These are phyloP conservation scores for Cryptococcus hybrid DNA, from an alignment of 1,284 basidiomycete genomes.

Conservation along the genomic window DNA sequence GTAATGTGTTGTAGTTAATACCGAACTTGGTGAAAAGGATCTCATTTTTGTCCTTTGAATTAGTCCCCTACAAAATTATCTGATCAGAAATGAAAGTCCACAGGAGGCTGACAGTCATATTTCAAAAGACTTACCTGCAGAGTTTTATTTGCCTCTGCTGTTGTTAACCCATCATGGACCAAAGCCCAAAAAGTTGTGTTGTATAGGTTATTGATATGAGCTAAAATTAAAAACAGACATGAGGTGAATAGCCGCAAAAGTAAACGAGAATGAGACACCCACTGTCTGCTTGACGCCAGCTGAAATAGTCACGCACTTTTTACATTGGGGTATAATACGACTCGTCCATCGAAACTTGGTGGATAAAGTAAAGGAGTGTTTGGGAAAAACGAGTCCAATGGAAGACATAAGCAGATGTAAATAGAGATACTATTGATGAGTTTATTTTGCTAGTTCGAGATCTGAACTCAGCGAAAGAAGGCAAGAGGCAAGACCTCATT, in stretches of 20 bases:
- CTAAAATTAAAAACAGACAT: constrained; percentile 51
- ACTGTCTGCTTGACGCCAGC: constrained; percentile 97
- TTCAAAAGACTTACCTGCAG: constrained; percentile 57
- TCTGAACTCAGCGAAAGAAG: too few species aligned
- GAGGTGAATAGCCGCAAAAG: too few species aligned
- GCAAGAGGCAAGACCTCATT: too few species aligned
- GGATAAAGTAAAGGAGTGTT: constrained; percentile 68
- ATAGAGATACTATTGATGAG: constrained; percentile 82
- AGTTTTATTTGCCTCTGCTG: constrained; percentile 76
- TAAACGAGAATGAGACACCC: constrained; percentile 42
- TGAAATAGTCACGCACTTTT: constrained; percentile 83
- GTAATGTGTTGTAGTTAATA: constrained; percentile 83
- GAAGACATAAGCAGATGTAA: constrained; percentile 89
- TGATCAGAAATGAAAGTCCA: neutral
- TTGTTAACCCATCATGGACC: constrained; percentile 72
- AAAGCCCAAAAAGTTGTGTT: constrained; percentile 97
- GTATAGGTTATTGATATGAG: constrained; percentile 97
- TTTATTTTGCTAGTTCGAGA: constrained; percentile 68
- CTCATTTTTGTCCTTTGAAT: constrained; percentile 87
- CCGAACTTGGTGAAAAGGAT: constrained; percentile 77
- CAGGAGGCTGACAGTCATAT: neutral
- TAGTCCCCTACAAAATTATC: constrained; percentile 63
- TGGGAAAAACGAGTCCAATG: constrained; percentile 77
- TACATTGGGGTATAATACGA: constrained; percentile 76
- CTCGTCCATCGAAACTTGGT: constrained; percentile 88